Base-by-base conservation (phyloP, 2,329 filamentous ascomycete genomes). In the Thielaviopsis cerberus region DNA sequence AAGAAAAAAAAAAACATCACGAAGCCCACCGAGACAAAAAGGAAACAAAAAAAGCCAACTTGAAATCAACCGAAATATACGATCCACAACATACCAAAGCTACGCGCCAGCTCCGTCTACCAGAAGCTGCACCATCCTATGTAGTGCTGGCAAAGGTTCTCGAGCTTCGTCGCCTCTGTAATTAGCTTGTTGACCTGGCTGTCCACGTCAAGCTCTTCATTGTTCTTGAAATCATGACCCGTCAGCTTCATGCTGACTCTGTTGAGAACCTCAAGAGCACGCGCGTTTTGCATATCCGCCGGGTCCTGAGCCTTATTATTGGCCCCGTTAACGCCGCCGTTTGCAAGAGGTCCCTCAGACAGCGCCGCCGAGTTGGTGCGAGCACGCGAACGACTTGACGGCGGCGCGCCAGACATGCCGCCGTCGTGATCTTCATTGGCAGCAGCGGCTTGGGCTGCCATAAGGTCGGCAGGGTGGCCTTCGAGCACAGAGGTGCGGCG, bases 61-160 rank as follows among this genome's bases (percentile, higher is more conserved):
- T 4, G 22, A 26, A 37, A 34, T 8, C 8, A 51, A 34, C 22
- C 23, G 4, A 37, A 23, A 57, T 25, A 52, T 52, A 5, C 51
- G 13, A 25, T 24, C 51, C 51, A 25, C 17, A 52, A 23, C 51
- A 24, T 13, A 30, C 27, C 27, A 30, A 30, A 11, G 11, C 5
- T 11, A 30, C 27, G 27, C 17, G 15, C 24, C 41, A 30, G 23
- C 11, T 24, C 20, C 27, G 13, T 27, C 23, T 61, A 97, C 91
- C 91, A 97, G 77, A 96, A 97, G 71, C 88, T 94, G 72, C 91
- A 97, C 91, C 91, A 97, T 63, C 92, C 92, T 65, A 97, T 95
- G 69, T 96, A 98, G 74, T 97, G 92, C 75, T 97, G 92, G 69
- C 92, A 98, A 62, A 98, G 74, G 69, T 97, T 97, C 77, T 97